Base-by-base conservation (phyloP, 352 stramenopile genomes). In the Phytopythium ostracodes region DNA sequence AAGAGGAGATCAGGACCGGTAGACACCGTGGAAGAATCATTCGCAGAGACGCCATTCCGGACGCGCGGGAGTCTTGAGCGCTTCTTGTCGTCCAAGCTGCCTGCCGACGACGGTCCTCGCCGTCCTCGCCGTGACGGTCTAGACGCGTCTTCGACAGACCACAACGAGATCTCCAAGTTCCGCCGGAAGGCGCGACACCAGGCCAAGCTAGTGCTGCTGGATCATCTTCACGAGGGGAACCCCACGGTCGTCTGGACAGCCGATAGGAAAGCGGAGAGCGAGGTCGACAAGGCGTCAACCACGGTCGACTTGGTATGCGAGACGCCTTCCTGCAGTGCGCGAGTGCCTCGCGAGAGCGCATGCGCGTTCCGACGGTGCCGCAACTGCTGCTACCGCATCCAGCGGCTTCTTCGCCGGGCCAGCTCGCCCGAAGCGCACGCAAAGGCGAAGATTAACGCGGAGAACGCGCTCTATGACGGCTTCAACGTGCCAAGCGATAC, bases 371-470 rank as follows among this genome's bases (percentile, higher is more conserved):
- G 71, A 29, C 64, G 76, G 40, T 89, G 79, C 52, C 74, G 79
- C 31, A 87, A 70, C 40, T 91, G 82, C 63, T 91, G 82, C 62
- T 91, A 91, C 46, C 71, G 72, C 24, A 72, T 88, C 49, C 82
- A 91, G 59, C 70, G 79, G 12, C 65, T 89, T 6, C 36, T 79
- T 2, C 25, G 31, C 2, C 71, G 73, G 1, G 62, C 60, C 15
- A 63, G 53, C n/a, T 43, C 51, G 17, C 20, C 50, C 0, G 22
- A 60, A 10, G 40, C 63, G 2, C 67, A 77, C 35, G 55, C 27
- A 5, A 66, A 62, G 15, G 69, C 72, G 7, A 40, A 56, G 40
- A 24, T 56, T n/a, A 62, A 27, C 12, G 66, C 66, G 24, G 2
- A 27, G 11, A 25, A 3, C 17, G 40, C 50, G 1, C 42, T 63